These are phyloP conservation scores for Erysiphe pulchra DNA, from an alignment of 2,329 filamentous ascomycete genomes.

Conservation along the genomic window DNA sequence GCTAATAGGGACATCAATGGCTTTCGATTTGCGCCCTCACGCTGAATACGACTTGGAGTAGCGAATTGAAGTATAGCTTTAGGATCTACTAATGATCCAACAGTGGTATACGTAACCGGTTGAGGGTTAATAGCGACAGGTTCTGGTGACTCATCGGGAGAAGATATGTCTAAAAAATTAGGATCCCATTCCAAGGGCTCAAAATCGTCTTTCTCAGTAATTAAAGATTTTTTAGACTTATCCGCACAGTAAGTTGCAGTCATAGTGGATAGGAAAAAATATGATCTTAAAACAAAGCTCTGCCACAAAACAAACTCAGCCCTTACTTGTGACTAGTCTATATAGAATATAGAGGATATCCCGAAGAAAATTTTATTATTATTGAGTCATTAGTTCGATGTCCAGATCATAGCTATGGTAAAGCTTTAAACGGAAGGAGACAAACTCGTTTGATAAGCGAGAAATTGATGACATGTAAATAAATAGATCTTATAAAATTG, in stretches of 20 bases:
- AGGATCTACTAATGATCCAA: constrained; percentile 13
- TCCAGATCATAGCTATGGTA: no score
- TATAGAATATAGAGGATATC: no score
- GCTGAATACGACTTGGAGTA: constrained; percentile 13
- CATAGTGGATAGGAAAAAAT: not conserved
- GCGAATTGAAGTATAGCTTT: constrained; percentile 10
- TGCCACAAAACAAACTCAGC: no score
- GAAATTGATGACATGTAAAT: not conserved
- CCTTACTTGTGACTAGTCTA: no score
- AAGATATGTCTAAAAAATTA: constrained; percentile 6
- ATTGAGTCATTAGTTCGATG: no score
- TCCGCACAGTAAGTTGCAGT: not conserved
- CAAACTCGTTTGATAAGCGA: not conserved
- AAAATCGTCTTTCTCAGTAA: constrained; percentile 7
- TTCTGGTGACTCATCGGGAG: constrained; percentile 11
- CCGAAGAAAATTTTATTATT: no score
- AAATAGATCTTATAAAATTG: no score
- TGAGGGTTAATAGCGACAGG: constrained; percentile 9
- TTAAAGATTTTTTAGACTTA: not conserved
- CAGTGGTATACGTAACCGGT: constrained; percentile 13
- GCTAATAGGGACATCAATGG: constrained; percentile 8
- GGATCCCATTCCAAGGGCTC: constrained; percentile 12
- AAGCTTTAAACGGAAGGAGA: not conserved
- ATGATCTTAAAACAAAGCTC: no score
- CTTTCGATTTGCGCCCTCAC: constrained; percentile 12